Evolutionary conservation across 2,329 filamentous ascomycete genomes (phyloP), one percentile per base, ranked within the genome.

Genomic region (Alternaria burnsii): DNA sequence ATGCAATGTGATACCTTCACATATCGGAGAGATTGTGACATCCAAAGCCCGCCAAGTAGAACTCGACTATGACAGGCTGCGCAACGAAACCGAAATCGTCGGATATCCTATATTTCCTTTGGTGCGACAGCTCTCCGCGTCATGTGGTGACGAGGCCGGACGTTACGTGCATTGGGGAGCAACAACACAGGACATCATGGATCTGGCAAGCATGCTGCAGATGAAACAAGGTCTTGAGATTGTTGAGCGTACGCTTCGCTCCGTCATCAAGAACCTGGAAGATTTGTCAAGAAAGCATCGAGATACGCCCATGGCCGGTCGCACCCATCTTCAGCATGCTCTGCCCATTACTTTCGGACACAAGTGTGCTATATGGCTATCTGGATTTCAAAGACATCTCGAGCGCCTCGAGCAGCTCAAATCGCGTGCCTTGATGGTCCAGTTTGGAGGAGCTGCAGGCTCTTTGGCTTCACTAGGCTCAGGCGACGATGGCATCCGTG

Each of bases 101-200:
- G 84, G 84, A 1, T 86, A 86, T 55, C 84, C 84, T 0, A 84
- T 86, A 9, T 75, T 86, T 0, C 82, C 83, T 1, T 66, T 86
- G 12, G 81, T 86, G 3, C 77, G 81, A 36, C 84, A 86, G 59
- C 71, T 86, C 24, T 79, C 79, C 1, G 73, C 75, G 28, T 71
- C 71, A 38, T 74, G 75, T 18, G 74, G 77, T 4, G 76, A 79
- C 2, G 76, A 75, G 68, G 74, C 71, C 16, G 75, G 75, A 28
- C 66, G 80, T 59, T 87, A 85, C 65, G 81, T 87, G 11, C 85
- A 87, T 68, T 87, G 85, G 85, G 85, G 85, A 9, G 84, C 85
- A 2, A 87, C 85, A 0, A 87, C 85, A 0, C 85, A 87, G 63
- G 85, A 87, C 64, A 86, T 87, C 59, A 87, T 86, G 85, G 85